A percentile compares a stretch with the other conserved stretches of the same genome.
Conservation (phyloP, 2,329 filamentous ascomycete genomes). For the Colletotrichum nymphaeae region DNA sequence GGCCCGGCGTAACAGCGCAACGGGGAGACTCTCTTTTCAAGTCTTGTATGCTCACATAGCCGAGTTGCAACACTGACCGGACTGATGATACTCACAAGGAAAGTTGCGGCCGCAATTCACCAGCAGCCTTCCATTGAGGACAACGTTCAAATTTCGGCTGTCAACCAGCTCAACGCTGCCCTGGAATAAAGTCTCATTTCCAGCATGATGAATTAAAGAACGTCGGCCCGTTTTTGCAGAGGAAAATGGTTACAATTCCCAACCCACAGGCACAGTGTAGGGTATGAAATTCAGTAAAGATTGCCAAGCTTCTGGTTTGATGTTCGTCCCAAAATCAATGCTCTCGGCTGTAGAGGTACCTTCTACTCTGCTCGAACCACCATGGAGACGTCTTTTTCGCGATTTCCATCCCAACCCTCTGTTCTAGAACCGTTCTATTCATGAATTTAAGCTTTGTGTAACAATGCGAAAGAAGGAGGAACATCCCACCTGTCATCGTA, state of each 20-base stretch:
- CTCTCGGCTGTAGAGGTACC: no score
- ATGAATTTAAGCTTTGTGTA: background rate
- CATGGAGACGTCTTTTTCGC: background rate
- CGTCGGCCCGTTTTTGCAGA: no score
- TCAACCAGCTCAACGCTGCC: background rate
- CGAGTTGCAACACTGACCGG: background rate
- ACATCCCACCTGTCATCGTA: background rate
- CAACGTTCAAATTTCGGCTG: background rate
- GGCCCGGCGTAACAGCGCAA: no score
- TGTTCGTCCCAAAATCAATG: slow-evolving; percentile 25
- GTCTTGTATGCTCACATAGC: no score
- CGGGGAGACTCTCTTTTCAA: background rate
- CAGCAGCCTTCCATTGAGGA: background rate
- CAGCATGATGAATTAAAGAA: background rate
- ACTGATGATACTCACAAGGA: background rate
- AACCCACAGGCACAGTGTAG: background rate
- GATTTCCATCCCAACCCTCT: background rate
- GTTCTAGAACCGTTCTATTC: no score
- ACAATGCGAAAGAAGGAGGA: background rate
- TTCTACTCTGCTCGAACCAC: background rate
- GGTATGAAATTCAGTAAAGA: background rate
- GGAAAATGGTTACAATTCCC: background rate
- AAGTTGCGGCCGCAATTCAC: background rate
- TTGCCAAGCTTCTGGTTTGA: slow-evolving; percentile 19
- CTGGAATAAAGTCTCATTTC: background rate